Evolutionary conservation across 768 basidiomycete species (phyloP).

Genomic region (Tulasnella sp.): DNA sequence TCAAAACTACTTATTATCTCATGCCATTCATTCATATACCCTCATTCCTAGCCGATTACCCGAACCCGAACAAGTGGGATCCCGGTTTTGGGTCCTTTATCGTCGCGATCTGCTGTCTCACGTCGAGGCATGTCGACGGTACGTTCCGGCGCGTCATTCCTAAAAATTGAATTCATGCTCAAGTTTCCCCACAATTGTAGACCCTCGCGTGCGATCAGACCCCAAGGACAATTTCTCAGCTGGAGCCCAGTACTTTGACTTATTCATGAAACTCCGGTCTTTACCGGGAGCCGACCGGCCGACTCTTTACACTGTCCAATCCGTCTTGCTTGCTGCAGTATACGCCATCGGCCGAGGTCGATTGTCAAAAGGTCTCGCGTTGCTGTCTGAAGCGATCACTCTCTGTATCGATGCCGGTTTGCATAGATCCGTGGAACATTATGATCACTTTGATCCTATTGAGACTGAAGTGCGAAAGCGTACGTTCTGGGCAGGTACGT

Average conservation of each 20-base stretch:
- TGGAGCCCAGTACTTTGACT: constrained; percentile 87
- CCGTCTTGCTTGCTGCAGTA: constrained; percentile 85
- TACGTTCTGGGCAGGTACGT: constrained; percentile 78
- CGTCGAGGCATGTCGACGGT: constrained; percentile 90
- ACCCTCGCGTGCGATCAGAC: constrained; percentile 67
- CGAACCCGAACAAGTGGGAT: constrained; percentile 92
- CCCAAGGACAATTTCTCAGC: constrained; percentile 81
- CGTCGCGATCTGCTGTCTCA: constrained; percentile 86
- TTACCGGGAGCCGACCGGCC: constrained; percentile 84
- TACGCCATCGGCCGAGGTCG: constrained; percentile 89
- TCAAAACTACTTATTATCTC: constrained; percentile 91
- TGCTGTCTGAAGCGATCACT: constrained; percentile 83
- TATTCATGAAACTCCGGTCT: constrained; percentile 81
- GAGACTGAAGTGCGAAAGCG: constrained; percentile 90
- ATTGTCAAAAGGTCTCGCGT: constrained; percentile 78
- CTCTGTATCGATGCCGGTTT: constrained; percentile 85
- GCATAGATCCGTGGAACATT: constrained; percentile 77
- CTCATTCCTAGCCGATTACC: constrained; percentile 60
- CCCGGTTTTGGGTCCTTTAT: constrained; percentile 93
- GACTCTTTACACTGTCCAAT: constrained; percentile 87
- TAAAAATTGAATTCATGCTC: neutral
- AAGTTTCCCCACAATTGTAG: neutral
- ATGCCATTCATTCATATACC: constrained; percentile 92
- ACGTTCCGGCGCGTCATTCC: constrained; percentile 38
- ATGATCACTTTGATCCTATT: constrained; percentile 82